These are phyloP conservation scores for Panicum hallii DNA, from an alignment of 202 grass and related monocot species.

Conservation along the genomic window DNA sequence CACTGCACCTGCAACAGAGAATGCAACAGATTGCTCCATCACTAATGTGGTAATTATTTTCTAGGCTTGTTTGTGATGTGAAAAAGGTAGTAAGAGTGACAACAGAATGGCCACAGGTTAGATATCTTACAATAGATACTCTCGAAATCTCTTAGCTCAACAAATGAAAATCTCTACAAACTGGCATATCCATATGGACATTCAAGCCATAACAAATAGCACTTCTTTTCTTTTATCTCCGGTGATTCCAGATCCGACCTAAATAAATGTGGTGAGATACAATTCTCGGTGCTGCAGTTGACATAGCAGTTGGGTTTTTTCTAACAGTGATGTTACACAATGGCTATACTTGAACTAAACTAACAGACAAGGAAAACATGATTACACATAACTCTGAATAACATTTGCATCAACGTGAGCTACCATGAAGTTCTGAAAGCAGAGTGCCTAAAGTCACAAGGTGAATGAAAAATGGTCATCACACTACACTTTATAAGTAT, in stretches of 20 bases:
- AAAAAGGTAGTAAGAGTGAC: background rate
- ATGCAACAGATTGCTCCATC: constrained; percentile 4
- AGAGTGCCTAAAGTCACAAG: background rate
- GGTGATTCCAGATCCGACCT: background rate
- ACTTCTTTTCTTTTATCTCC: background rate
- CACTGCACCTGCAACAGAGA: background rate
- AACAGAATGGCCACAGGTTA: background rate
- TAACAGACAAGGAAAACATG: background rate
- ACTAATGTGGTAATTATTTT: background rate
- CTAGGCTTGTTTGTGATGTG: background rate
- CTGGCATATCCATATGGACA: background rate
- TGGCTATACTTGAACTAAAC: constrained; percentile 35
- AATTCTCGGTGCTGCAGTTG: background rate
- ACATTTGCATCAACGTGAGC: constrained; percentile 4
- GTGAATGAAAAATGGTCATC: constrained; percentile 2
- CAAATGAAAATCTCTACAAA: constrained; percentile 18
- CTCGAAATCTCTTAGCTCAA: background rate
- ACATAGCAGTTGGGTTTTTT: constrained; percentile 7
- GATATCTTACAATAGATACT: background rate
- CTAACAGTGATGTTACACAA: constrained; percentile 23
- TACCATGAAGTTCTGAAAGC: background rate
- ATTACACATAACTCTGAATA: background rate
- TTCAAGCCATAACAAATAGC: constrained; percentile 26
- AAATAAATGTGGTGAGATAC: background rate
- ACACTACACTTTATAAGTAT: background rate